Base-by-base conservation (phyloP, 2,329 filamentous ascomycete species). In the Pseudogymnoascus sp. region DNA sequence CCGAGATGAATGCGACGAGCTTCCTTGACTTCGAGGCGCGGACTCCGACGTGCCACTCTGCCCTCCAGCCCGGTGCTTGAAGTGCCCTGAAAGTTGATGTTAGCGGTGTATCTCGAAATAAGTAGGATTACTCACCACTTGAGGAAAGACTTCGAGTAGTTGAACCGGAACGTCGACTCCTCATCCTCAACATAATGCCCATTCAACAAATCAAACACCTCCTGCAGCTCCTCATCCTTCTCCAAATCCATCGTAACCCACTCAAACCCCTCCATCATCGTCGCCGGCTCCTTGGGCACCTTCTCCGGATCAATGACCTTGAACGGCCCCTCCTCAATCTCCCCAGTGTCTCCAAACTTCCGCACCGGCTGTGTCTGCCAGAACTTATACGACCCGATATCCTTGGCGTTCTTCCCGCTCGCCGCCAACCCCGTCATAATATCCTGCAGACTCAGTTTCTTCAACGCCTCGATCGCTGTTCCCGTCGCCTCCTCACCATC, bases 311-410 rank as follows among this genome's bases (percentile, higher is more conserved):
- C 88, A 71, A 93, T 89, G 16, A 87, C 78, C 77, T 88, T 89
- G 73, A 99, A 90, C 0, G 93, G 91, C 0, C 95, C 95, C 71
- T 97, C 93, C 67, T 86, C 80, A 60, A 86, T 71, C 39, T 77
- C 73, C 67, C 81, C 78, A 65, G 80, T 77, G 74, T 87, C 79
- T 71, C 83, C 87, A 72, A 97, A 96, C 72, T 87, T 88, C 61
- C 90, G 90, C 65, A 99, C 95, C 0, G 95, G 95, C 76, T 99
- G 95, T 57, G 95, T 99, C 75, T 91, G 87, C 95, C 95, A 99
- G 79, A 99, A 99, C 77, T 96, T 97, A 82, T 97, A 97, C 64
- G 88, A 90, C 5, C 88, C 92, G 91, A 97, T 96, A 73, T 97
- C 93, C 79, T 96, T 97, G 70, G 86, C 87, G 72, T 96, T 96